Base-by-base conservation (phyloP, 2,329 filamentous ascomycete species). In the Nothophoma quercina region DNA sequence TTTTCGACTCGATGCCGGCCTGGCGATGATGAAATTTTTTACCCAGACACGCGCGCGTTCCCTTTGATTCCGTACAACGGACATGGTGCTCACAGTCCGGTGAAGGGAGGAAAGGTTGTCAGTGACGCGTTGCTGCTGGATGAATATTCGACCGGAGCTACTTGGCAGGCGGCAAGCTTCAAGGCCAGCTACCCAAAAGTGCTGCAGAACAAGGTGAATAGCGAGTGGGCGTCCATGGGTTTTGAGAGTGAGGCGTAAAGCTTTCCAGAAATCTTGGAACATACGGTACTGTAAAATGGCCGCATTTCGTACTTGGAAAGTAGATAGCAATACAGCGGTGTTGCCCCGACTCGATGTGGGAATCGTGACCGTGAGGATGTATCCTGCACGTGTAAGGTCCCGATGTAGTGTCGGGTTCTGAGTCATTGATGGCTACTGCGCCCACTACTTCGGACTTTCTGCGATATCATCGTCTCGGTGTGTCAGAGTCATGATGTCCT, bases 1-100 rank as follows among this genome's bases (percentile, higher is more conserved):
- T 81, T 79, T 50, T 70, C 65, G 12, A 82, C 80, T 0, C 71
- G 79, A 0, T 83, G 79, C 51, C 71, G 79, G 0, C 79, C 79
- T 0, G 69, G 65, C 1, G 56, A 63, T 4, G 79, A 81, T 35
- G 79, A 82, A 58, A 70, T 66, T 2, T 70, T 76, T 50, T 82
- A 73, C 40, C 75, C 79, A 13, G 75, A 82, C 29, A 73, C 76
- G 3, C 58, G 57, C 1, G 77, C 73, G 0, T 79, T 80, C 55
- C 73, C 75, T 0, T 55, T 83, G 2, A 75, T 79, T 15, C 79
- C 79, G 2, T 82, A 80, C 50, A 80, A 79, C 73, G 64, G 64
- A 0, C 78, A 81, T 54, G 29, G 29, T 5, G n/a, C 13, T 15
- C 29, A 32, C 29, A 32, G 29, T 32, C 29, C 8, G 9, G 4